These are phyloP conservation scores for Pelargonium hybrid DNA, from an alignment of 441 rosid genomes.

Conservation along the genomic window DNA sequence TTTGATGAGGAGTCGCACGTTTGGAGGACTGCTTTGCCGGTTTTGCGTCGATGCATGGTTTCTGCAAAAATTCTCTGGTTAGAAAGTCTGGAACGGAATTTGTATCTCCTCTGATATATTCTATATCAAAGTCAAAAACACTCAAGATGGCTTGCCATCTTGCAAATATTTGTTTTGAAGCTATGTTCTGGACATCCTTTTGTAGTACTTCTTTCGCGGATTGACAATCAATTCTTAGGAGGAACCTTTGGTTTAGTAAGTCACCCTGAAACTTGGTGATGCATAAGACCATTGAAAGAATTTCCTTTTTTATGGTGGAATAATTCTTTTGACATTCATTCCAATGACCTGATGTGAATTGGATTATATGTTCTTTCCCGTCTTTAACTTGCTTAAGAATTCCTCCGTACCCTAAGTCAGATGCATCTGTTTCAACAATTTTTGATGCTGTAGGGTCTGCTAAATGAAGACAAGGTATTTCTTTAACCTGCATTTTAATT, in stretches of 20 bases:
- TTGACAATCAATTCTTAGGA: background rate
- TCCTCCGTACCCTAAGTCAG: background rate
- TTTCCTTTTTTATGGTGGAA: background rate
- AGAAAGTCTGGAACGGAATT: background rate
- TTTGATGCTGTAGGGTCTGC: background rate
- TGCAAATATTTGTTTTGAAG: conserved; percentile 2
- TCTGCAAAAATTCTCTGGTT: background rate
- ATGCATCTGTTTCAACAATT: background rate
- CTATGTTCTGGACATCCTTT: conserved; percentile 3
- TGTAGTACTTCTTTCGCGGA: background rate
- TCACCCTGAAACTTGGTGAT: background rate
- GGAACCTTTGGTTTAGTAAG: background rate
- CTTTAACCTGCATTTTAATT: background rate
- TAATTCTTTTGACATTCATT: background rate
- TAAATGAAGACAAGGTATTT: background rate
- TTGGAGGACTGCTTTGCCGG: background rate
- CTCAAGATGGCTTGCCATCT: background rate
- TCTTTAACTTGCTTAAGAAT: background rate
- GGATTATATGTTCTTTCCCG: background rate
- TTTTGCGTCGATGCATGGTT: background rate
- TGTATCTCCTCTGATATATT: background rate
- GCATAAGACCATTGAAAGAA: background rate
- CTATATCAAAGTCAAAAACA: background rate
- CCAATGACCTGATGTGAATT: background rate
- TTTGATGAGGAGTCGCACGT: too few relatives aligned